Percentiles rank a stretch among this genome's conserved stretches.
Conservation (phyloP, 2,329 filamentous ascomycete species). For the Pseudovirgaria hyperparasitica region DNA sequence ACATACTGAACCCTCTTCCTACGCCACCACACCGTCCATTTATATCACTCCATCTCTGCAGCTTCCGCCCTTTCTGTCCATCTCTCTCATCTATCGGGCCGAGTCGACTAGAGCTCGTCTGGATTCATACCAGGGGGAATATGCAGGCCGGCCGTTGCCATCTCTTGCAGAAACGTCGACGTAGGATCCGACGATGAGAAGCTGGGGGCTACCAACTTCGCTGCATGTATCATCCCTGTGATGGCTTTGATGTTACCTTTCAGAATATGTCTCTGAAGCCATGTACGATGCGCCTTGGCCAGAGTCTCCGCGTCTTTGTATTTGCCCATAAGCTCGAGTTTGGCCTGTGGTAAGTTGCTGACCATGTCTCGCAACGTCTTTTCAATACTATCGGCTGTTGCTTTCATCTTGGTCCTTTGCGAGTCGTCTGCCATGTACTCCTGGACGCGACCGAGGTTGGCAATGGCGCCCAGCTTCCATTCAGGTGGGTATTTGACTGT, state of each 20-base stretch:
- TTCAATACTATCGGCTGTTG: constrained; percentile 5
- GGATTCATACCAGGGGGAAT: no score
- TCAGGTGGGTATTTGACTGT: no score
- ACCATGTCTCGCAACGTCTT: constrained; percentile 4
- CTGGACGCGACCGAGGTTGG: constrained; percentile 4
- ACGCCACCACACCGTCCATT: no score
- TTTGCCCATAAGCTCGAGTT: constrained; percentile 1
- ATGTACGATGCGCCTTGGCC: constrained; percentile 3
- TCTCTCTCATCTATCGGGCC: no score
- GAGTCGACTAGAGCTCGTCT: no score
- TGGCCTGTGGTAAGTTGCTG: background rate
- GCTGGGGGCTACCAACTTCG: constrained; percentile 1
- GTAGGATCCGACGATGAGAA: constrained; percentile 2
- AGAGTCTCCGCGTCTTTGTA: background rate
- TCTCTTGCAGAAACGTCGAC: constrained; percentile 3
- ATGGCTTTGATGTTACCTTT: constrained; percentile 4
- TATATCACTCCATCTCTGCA: no score
- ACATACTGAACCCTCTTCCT: no score
- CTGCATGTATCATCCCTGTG: constrained; percentile 2
- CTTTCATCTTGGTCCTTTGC: constrained; percentile 1
- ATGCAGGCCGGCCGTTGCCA: no score
- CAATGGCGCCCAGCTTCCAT: constrained; percentile 5
- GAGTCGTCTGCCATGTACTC: constrained; percentile 2
- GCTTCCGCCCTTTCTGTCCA: no score
- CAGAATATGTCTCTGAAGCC: constrained; percentile 2